phyloP scores from a whole-genome alignment of 129 eudicot species.

The sunflower (Helianthus annuus) region HanXRQr2.0-SUNRISE NC_035441.2:167325823-167326322 shows the following conservation, averaged over 20 bases:
- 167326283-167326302: background rate
- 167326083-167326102: slow-evolving; percentile 68
- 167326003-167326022: slow-evolving; percentile 26
- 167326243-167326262: slow-evolving; percentile 41
- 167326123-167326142: slow-evolving; percentile 85
- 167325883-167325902: slow-evolving; percentile 60
- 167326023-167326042: background rate
- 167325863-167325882: slow-evolving; percentile 70
- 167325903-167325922: slow-evolving; percentile 88
- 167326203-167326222: slow-evolving; percentile 95
- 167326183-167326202: slow-evolving; percentile 98
- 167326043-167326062: background rate
- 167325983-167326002: slow-evolving; percentile 81
- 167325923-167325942: slow-evolving; percentile 80
- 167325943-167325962: slow-evolving; percentile 88
- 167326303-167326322: slow-evolving; percentile 15
- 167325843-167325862: slow-evolving; percentile 75
- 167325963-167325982: slow-evolving; percentile 84
- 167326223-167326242: slow-evolving; percentile 95
- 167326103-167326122: slow-evolving; percentile 88
- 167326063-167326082: slow-evolving; percentile 8
- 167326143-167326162: slow-evolving; percentile 95
- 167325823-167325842: slow-evolving; percentile 59
- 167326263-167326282: background rate
- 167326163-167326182: slow-evolving; percentile 88